Evolutionary conservation across 805 yeast species (phyloP).

Genomic region (Yarrowia deformans): DNA sequence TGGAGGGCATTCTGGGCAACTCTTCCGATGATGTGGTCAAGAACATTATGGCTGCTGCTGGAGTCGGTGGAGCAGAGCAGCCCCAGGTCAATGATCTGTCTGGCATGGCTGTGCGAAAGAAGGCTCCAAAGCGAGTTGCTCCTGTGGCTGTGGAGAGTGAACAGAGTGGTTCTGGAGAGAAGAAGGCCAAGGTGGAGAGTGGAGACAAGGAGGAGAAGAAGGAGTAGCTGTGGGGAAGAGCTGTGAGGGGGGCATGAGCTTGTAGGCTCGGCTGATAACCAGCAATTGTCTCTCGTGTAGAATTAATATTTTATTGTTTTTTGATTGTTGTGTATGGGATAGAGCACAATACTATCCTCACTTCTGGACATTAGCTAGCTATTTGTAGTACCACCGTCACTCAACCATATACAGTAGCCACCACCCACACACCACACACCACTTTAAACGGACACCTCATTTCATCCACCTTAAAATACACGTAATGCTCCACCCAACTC

Average conservation of each 20-base stretch:
- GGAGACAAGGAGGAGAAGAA: constrained; percentile 3
- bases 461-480: no score
- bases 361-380: no score
- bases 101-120: constrained; percentile 33
- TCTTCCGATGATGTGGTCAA: constrained; percentile 20
- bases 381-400: no score
- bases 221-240: not conserved
- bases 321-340: no score
- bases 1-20: constrained; percentile 92
- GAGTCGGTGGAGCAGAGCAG: not conserved
- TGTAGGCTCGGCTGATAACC: no score
- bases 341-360: no score
- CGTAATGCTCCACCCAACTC: no score
- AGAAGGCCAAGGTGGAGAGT: constrained; percentile 20
- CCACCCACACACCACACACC: no score
- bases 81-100: constrained; percentile 14
- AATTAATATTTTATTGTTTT: not conserved
- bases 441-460: no score
- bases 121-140: constrained; percentile 38
- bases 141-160: constrained; percentile 27
- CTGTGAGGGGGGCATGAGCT: not conserved
- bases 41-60: constrained; percentile 21
- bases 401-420: no score
- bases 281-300: not conserved
- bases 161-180: constrained; percentile 9